Base-by-base conservation (phyloP, 2,329 filamentous ascomycete genomes). In the Cordyceps pruinosa region DNA sequence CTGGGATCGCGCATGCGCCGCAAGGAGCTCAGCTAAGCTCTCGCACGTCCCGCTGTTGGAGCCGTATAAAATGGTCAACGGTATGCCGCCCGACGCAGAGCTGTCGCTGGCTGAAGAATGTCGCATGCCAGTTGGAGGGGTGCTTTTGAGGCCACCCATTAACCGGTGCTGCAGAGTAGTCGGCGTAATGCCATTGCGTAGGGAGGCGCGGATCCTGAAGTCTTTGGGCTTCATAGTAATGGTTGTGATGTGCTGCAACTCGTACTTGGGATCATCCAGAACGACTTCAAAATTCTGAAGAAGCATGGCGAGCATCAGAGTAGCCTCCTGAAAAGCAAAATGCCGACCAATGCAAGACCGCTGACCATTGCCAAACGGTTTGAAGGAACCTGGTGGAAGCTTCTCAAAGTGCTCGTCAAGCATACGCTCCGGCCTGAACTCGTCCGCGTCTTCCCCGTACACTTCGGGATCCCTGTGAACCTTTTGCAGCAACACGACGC, bases 11-110 rank as follows among this genome's bases (percentile, higher is more conserved):
- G 86, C 86, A 64, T 84, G 79, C 9, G 77, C 74, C 0, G 84
- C 84, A 12, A 90, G 68, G 28, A 80, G 75, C 60, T 86, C 79
- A 1, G 87, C 84, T 46, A 90, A 76, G 1, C 83, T 77, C 68
- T 90, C 85, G 66, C 88, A 91, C 1, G 88, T 91, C 0, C 88
- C 88, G 2, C 83, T 84, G 66, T 90, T 89, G 19, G 85, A 88
- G 2, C 88, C 88, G 65, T 88, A 91, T 44, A 85, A 80, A 21
- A 92, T 79, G n/a, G 80, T 80, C 61, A 92, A 68, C 0, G 76
- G 77, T 58, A 74, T 75, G 23, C 70, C 70, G 13, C 63, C 58
- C 53, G 46, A 34, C 15, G 50, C 49, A 9, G 54, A n/a, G 9
- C 28, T 35, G 7, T 41, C 42, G 3, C 21, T 47, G 13, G 42